Base-by-base conservation (phyloP, 2,329 filamentous ascomycete species). In the Fusarium buharicum region DNA sequence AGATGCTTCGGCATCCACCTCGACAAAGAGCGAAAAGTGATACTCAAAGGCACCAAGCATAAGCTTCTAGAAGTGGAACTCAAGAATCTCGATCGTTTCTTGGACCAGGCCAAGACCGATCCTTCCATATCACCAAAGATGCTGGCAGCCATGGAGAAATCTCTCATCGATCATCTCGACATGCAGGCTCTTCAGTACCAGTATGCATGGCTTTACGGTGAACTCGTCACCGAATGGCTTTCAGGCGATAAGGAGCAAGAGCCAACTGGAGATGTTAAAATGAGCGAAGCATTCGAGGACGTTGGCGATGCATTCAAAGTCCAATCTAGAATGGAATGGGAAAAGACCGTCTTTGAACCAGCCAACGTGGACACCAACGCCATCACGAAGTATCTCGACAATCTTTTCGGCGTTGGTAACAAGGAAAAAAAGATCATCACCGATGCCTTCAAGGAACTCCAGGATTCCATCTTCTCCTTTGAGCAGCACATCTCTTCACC, bases 221-320 rank as follows among this genome's bases (percentile, higher is more conserved):
- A 78, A 43, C 73, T 82, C 4, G 79, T 81, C n/a, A 81, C 75
- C 1, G 80, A 82, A 58, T 82, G 79, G 79, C 71, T 82, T 1
- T 75, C 75, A 1, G 65, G 70, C 1, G 72, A 72, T 2, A 56
- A 72, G 8, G 31, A 55, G 1, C 53, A 67, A 6, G 44, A 41
- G 4, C n/a, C 45, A 7, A 18, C 62, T 46, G 48, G 36, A 4
- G 55, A 70, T 17, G 61, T 71, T 30, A 66, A 73, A 6, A 74
- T 75, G 68, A 60, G 68, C 1, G 76, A 76, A 13, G 71, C 69
- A 0, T 81, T 81, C 43, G 79, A 81, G 33, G 70, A 75, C 9
- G 63, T 82, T 11, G 77, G 76, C 1, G 74, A 75, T 17, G 72
- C 76, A 3, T 75, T 75, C 44, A 81, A 78, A 68, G 67, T 78